A percentile compares a stretch with the other conserved stretches of the same genome.
These are phyloP conservation scores for Saccharum spontaneum DNA, from an alignment of 176 grass and related monocot species.

Conservation along the genomic window DNA sequence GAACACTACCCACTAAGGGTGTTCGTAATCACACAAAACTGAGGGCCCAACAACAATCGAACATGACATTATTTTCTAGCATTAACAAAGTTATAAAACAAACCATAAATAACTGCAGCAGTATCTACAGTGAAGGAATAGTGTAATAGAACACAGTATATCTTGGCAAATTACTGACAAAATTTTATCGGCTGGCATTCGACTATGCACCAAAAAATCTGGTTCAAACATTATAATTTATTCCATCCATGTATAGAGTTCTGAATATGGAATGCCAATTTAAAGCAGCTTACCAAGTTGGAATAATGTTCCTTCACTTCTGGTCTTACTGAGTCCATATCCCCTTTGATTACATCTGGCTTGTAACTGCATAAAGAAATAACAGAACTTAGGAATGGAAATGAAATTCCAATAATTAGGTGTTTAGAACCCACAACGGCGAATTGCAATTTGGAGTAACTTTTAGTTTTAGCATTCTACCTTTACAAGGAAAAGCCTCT, in stretches of 20 bases:
- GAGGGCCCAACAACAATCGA: background rate
- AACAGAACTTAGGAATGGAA: background rate
- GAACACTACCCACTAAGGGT: background rate
- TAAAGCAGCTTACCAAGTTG: conserved; percentile 61
- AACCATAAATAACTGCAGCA: background rate
- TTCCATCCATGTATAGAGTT: background rate
- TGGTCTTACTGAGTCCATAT: conserved; percentile 89
- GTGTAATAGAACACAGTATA: background rate
- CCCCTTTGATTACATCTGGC: conserved; percentile 75
- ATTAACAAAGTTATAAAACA: background rate
- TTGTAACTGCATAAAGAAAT: conserved; percentile 33
- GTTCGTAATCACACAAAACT: background rate
- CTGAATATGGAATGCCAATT: background rate
- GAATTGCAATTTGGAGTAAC: background rate
- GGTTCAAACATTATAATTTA: background rate
- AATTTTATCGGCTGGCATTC: background rate
- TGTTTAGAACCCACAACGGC: background rate
- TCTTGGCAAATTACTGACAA: background rate
- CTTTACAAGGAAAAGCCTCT: background rate
- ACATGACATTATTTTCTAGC: background rate
- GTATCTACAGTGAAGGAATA: background rate
- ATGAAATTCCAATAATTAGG: background rate
- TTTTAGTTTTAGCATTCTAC: background rate
- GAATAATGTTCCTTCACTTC: conserved; percentile 85
- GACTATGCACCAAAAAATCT: background rate